Evolutionary conservation across 768 basidiomycete genomes (phyloP), one percentile per base, ranked within the genome.

Genomic region (Serpula lacrymans): DNA sequence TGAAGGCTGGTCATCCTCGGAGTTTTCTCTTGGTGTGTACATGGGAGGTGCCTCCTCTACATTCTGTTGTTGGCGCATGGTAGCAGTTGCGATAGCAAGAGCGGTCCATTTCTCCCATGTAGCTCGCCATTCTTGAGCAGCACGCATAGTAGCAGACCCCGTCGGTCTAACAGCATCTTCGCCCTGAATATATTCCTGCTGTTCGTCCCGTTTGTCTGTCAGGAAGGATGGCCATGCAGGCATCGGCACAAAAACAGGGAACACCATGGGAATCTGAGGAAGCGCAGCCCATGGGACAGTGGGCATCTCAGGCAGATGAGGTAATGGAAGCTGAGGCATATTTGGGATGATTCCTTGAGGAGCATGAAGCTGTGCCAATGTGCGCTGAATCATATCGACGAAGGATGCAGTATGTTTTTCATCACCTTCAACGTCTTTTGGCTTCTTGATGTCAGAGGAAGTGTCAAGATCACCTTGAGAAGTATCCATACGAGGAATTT

Each of bases 91-190:
- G 14, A 72, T 55, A 24, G 74, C 77, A 34, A 79, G 54, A 10
- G 77, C 71, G 39, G 86, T 63, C 81, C 80, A 84, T 61, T 82
- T 86, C 66, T 89, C 88, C 82, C 84, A 87, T 20, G 75, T 74
- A 6, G 78, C 70, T 18, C 75, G 72, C 69, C 80, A 74, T 48
- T 88, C 85, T 52, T 82, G 79, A 11, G 77, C 69, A 17, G 73
- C 65, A 26, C 71, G 68, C 41, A 73, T 45, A 21, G 75, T 71
- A 32, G 65, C 68, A 30, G 67, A 60, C 21, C 71, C 66, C 37
- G 65, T 57, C 14, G 69, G 60, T 9, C 46, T 52, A 28, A 66
- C 62, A 16, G 63, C 56, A 21, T 45, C 56, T 37, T 69, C 65
- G 38, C 60, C 63, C 28, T 49, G 35, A 34, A 42, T 52, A 29